These are phyloP conservation scores for Phenoliferia sp. DNA, from an alignment of 1,284 basidiomycete species.

Conservation along the genomic window DNA sequence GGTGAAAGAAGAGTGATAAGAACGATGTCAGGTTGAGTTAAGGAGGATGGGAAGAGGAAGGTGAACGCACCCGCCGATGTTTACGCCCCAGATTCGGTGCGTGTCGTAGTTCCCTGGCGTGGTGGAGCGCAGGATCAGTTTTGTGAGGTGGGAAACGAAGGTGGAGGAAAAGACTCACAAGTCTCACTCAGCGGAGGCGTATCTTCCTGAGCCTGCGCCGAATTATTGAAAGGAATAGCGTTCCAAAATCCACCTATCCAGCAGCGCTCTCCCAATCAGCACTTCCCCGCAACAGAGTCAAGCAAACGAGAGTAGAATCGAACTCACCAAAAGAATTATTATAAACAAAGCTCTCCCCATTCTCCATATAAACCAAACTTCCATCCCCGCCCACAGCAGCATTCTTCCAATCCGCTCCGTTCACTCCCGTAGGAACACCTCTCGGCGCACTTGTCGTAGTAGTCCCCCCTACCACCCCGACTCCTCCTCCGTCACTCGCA, in stretches of 20 bases:
- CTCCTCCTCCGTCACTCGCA: constrained; percentile 9
- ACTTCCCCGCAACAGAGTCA: constrained; percentile 24
- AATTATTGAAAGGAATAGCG: constrained; percentile 64
- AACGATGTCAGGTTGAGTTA: neutral
- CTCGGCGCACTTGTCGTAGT: neutral
- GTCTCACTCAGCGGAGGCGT: constrained; percentile 70
- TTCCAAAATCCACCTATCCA: constrained; percentile 38
- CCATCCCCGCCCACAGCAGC: constrained; percentile 48
- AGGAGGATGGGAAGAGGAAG: neutral
- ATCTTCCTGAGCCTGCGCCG: constrained; percentile 54
- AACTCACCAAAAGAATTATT: constrained; percentile 61
- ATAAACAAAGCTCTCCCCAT: constrained; percentile 65
- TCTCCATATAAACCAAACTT: constrained; percentile 58
- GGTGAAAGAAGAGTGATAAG: neutral
- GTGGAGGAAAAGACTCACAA: constrained; percentile 40
- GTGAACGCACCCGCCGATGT: constrained; percentile 26
- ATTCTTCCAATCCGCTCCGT: constrained; percentile 38
- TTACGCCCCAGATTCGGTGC: constrained; percentile 48
- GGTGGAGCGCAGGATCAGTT: neutral
- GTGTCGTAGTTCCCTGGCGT: constrained; percentile 65
- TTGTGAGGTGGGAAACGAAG: too few relatives aligned
- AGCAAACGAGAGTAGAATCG: constrained; percentile 38
- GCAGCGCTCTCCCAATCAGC: constrained; percentile 49
- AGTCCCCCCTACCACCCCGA: neutral
- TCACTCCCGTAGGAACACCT: constrained; percentile 21